These are phyloP conservation scores for Cylindrotheca fusiformis DNA, from an alignment of 108 stramenopile genomes.

Conservation along the genomic window DNA sequence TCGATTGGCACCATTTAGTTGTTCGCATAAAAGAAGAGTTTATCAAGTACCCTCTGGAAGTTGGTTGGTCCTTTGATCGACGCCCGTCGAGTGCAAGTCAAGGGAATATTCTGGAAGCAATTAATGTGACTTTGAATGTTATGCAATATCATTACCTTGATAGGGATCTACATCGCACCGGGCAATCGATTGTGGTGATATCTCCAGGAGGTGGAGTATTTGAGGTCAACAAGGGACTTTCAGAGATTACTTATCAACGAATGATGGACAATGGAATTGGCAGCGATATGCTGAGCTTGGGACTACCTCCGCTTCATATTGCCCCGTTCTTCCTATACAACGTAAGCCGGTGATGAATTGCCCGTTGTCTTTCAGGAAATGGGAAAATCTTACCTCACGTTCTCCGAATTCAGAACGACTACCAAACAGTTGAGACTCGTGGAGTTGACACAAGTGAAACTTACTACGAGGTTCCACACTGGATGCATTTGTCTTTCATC, in stretches of 20 bases:
- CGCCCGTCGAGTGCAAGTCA: slow-evolving; percentile 82
- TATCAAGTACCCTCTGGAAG: slow-evolving; percentile 75
- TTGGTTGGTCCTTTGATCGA: slow-evolving; percentile 79
- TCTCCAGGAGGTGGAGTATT: slow-evolving; percentile 95
- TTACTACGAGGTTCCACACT: slow-evolving; percentile 84
- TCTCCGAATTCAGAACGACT: slow-evolving; percentile 45
- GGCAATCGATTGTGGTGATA: slow-evolving; percentile 93
- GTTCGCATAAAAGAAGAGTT: slow-evolving; percentile 85
- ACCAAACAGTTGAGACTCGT: slow-evolving; percentile 14
- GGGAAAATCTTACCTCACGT: too few species aligned
- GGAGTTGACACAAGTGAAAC: slow-evolving; percentile 37
- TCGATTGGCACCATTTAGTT: slow-evolving; percentile 79
- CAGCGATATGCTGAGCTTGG: slow-evolving; percentile 94
- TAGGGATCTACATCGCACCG: slow-evolving; percentile 90
- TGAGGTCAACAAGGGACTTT: slow-evolving; percentile 86
- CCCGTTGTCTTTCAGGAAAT: neutral
- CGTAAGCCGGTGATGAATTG: slow-evolving; percentile 20
- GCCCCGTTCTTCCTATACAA: slow-evolving; percentile 96
- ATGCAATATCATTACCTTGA: slow-evolving; percentile 96
- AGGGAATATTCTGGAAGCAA: slow-evolving; percentile 96
- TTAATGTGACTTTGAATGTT: slow-evolving; percentile 96
- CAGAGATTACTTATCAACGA: slow-evolving; percentile 95
- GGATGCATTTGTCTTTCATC: slow-evolving; percentile 87
- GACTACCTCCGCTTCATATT: slow-evolving; percentile 93
- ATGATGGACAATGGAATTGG: slow-evolving; percentile 99